Evolutionary conservation across 768 basidiomycete genomes (phyloP).

Genomic region (Leccinum pellstonianum): DNA sequence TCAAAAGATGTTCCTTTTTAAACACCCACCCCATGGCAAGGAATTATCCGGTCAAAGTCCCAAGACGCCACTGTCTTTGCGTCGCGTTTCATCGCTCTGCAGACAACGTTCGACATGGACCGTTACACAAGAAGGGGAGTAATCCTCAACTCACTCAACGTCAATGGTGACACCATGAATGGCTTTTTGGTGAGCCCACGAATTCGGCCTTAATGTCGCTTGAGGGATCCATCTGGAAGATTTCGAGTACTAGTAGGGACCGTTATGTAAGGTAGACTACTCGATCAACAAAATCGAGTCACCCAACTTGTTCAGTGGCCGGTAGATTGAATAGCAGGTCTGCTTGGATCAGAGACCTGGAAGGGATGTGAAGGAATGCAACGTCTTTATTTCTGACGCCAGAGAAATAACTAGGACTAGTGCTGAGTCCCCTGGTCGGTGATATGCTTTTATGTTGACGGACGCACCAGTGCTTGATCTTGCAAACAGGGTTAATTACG

Average conservation of each 20-base stretch:
- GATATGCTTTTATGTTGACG: neutral
- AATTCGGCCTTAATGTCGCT: constrained; percentile 28
- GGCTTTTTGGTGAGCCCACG: constrained; percentile 31
- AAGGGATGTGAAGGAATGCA: constrained; percentile 73
- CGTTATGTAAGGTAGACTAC: neutral
- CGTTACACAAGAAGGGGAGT: neutral
- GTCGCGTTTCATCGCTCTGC: constrained; percentile 58
- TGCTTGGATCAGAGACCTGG: constrained; percentile 73
- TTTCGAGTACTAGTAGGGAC: constrained; percentile 39
- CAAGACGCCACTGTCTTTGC: constrained; percentile 64
- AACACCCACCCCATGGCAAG: constrained; percentile 58
- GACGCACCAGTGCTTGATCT: constrained; percentile 53
- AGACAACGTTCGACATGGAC: neutral
- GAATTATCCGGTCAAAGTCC: constrained; percentile 74
- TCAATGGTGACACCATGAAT: constrained; percentile 22
- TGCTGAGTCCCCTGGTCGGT: neutral
- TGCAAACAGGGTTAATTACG: neutral
- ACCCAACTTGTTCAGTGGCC: constrained; percentile 63
- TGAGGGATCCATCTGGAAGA: constrained; percentile 31
- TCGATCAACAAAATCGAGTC: neutral
- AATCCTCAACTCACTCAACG: constrained; percentile 26
- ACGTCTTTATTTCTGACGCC: constrained; percentile 78
- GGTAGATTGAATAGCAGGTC: constrained; percentile 86
- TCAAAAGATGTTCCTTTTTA: neutral
- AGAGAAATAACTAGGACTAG: constrained; percentile 55